Base-by-base conservation (phyloP, 164 flowering plant genomes). In the Pachysandra terminalis region DNA sequence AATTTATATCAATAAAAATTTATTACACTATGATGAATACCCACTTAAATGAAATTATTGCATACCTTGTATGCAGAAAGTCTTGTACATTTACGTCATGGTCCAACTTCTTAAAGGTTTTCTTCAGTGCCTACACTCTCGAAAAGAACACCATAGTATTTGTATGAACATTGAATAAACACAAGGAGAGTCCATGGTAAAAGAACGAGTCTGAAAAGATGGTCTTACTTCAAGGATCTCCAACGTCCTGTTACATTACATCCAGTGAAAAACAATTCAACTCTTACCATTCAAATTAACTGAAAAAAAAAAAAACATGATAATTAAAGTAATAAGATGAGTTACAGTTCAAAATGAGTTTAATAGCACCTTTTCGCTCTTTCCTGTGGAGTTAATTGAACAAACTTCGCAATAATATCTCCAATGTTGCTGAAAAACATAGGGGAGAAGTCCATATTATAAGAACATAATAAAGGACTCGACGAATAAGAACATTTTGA, bases 321-420 rank as follows among this genome's bases (percentile, higher is more conserved):
- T 32, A 41, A 32, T 53, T 61, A 62, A 17, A 63, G 27, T n/a
- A 56, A 56, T 19, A 57, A 4, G 23, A 66, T 15, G 13, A 15
- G 8, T n/a, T 0, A 52, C 2, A 68, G 21, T 26, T n/a, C 9
- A 54, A 14, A 66, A 25, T 25, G 21, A 55, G 23, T 45, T 10
- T 45, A 12, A 10, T 45, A 1, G 15, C 51, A 87, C 91, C 91
- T 84, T 78, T 93, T 93, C 17, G 90, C 89, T 73, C 97, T 81
- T 75, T 93, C 97, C 58, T 93, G 92, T 24, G 98, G 94, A 62
- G 96, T 84, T 72, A 89, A 73, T 68, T 88, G 94, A 65, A 97
- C 87, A 81, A 85, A 93, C 71, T 83, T 91, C 19, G 86, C 81
- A 70, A 93, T 83, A 41, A 91, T 82, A 66, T 93, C 96, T 66